Evolutionary conservation across 164 flowering plant species (phyloP), one percentile per base, ranked within the genome.

Genomic region (Vitis rupestris): DNA sequence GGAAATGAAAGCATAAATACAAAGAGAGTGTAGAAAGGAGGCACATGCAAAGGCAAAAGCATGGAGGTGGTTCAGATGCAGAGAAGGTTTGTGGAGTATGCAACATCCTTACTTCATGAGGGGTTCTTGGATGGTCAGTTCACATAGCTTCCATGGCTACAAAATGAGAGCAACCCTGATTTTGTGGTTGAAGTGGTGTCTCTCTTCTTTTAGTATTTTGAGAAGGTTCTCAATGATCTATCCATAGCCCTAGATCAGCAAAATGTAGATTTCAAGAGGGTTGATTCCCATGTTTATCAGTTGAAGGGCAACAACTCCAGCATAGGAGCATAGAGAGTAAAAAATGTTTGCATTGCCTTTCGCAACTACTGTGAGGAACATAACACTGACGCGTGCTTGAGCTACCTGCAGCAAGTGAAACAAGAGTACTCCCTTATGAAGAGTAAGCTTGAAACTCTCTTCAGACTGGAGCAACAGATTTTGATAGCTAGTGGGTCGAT

Each of bases 11-110:
- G 67, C 67, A 63, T 56, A 63, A 14, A 55, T 63, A 54, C 56
- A 70, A 47, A 68, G 64, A 37, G 54, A 57, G 56, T 14, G 15
- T 58, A 68, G 71, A 51, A 65, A 50, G 47, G 29, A 65, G 64
- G 44, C 44, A 31, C 8, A 16, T 15, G 16, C 14, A 37, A 50
- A 44, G 15, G 59, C 15, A 58, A 49, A 51, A 65, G 63, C 66
- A 88, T 86, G 90, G 92, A 88, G 53, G 80, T 83, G 74, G 81
- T 54, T 77, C 88, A 80, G 85, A 65, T 89, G 88, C 88, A 84
- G 83, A 80, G 85, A 59, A 70, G 80, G n/a, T 83, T 81, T 73
- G 54, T 71, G 57, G 92, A 91, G 55, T 88, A 82, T 78, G 79
- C 80, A 14, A 72, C 77, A 23, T 72, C 87, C 62, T 77, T 91